These are phyloP conservation scores for Aspergillus ochraceus DNA, from an alignment of 2,329 filamentous ascomycete species.

Conservation along the genomic window DNA sequence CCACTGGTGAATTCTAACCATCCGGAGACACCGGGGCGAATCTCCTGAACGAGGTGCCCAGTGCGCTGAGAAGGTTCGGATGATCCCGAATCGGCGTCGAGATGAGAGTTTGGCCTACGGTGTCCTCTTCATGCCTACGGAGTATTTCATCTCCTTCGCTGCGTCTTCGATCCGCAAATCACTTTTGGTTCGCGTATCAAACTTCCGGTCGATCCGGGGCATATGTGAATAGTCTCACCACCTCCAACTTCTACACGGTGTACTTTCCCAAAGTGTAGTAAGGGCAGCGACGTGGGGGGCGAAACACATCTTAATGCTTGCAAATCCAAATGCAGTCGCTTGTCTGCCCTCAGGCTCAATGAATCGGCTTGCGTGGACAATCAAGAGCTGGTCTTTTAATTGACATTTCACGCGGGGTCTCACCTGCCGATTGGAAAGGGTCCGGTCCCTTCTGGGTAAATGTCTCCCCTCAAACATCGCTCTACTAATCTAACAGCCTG, in stretches of 20 bases:
- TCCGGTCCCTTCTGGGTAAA: neutral
- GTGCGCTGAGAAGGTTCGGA: conserved; percentile 8
- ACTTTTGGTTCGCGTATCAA: neutral
- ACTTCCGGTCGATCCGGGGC: neutral
- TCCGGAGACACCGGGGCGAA: conserved; percentile 6
- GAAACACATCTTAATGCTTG: neutral
- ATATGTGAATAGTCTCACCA: neutral
- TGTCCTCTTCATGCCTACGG: neutral
- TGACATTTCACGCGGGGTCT: neutral
- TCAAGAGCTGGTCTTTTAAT: neutral
- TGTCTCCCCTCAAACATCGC: neutral
- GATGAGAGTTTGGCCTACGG: neutral
- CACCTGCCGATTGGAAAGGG: neutral
- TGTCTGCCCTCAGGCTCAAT: neutral
- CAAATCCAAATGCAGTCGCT: neutral
- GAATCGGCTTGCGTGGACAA: neutral
- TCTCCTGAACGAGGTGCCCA: neutral
- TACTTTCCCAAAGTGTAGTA: neutral
- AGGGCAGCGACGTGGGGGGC: neutral
- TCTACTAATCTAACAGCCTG: neutral
- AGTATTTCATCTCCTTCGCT: neutral
- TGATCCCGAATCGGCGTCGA: conserved; percentile 10
- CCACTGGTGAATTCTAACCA: neutral
- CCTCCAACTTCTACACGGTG: neutral
- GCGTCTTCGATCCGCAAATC: neutral